These are phyloP conservation scores for Quercus wislizeni DNA, from an alignment of 306 rosid genomes.

Conservation along the genomic window DNA sequence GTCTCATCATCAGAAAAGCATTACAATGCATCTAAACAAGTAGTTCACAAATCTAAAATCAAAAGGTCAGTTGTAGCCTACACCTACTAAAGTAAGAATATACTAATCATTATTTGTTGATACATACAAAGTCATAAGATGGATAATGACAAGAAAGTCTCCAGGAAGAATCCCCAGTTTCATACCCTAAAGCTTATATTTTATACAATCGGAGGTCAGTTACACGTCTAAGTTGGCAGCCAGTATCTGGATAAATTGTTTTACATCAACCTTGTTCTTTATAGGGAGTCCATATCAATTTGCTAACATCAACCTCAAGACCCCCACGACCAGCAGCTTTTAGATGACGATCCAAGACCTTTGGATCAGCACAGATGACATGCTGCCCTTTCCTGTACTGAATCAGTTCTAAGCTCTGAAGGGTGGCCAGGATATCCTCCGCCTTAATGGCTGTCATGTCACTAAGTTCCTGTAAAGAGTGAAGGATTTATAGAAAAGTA, in stretches of 20 bases:
- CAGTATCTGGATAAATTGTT: neutral
- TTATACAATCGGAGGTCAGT: conserved; percentile 18
- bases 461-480: conserved; percentile 76
- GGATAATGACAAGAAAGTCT: neutral
- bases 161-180: neutral
- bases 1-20: neutral
- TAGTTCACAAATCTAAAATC: neutral
- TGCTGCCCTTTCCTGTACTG: conserved; percentile 99
- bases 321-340: conserved; percentile 99
- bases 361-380: conserved; percentile 97
- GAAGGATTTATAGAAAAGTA: conserved; percentile 3
- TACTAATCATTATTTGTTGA: neutral
- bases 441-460: conserved; percentile 99
- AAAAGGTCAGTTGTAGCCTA: neutral
- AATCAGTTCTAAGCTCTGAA: conserved; percentile 84
- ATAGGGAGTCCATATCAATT: conserved; percentile 97
- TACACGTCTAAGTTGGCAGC: neutral
- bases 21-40: neutral
- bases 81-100: neutral
- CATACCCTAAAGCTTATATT: conserved; percentile 19
- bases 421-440: conserved; percentile 86
- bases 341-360: conserved; percentile 95
- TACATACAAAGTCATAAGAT: conserved; percentile 4
- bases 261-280: conserved; percentile 67
- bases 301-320: conserved; percentile 91